These are phyloP conservation scores for Trametes punicea DNA, from an alignment of 768 basidiomycete genomes.

Conservation along the genomic window DNA sequence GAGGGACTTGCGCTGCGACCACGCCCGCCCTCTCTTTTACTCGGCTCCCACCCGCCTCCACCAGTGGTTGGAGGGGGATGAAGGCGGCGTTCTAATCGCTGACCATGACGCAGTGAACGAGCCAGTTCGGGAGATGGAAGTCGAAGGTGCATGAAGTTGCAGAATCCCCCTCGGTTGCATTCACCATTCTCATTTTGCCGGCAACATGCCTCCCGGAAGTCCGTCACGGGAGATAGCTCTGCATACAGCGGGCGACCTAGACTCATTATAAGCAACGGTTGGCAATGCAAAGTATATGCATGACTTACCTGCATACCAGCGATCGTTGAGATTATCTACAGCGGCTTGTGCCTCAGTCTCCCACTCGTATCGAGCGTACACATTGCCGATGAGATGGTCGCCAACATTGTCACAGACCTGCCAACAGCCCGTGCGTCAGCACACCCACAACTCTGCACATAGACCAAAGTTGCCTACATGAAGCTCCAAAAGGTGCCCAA, in stretches of 20 bases:
- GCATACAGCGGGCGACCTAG: slow-evolving; percentile 90
- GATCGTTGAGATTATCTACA: slow-evolving; percentile 88
- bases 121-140: slow-evolving; percentile 84
- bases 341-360: slow-evolving; percentile 95
- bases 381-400: slow-evolving; percentile 97
- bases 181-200: slow-evolving; percentile 98
- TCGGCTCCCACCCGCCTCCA: slow-evolving; percentile 83
- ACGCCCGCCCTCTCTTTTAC: slow-evolving; percentile 59
- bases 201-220: slow-evolving; percentile 98
- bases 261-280: background rate
- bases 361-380: slow-evolving; percentile 98
- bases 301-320: slow-evolving; percentile 93
- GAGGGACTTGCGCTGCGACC: slow-evolving; percentile 74
- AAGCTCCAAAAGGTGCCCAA: slow-evolving; percentile 91
- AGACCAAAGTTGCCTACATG: slow-evolving; percentile 51
- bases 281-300: background rate
- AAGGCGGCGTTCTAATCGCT: slow-evolving; percentile 76
- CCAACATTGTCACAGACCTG: slow-evolving; percentile 98
- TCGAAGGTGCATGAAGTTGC: slow-evolving; percentile 98
- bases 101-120: slow-evolving; percentile 72
- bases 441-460: background rate
- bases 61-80: slow-evolving; percentile 61
- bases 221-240: slow-evolving; percentile 97
- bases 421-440: no score
- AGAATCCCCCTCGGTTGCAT: slow-evolving; percentile 97